These are phyloP conservation scores for Hyphopichia burtonii DNA, from an alignment of 1,139 yeast genomes.

Conservation along the genomic window DNA sequence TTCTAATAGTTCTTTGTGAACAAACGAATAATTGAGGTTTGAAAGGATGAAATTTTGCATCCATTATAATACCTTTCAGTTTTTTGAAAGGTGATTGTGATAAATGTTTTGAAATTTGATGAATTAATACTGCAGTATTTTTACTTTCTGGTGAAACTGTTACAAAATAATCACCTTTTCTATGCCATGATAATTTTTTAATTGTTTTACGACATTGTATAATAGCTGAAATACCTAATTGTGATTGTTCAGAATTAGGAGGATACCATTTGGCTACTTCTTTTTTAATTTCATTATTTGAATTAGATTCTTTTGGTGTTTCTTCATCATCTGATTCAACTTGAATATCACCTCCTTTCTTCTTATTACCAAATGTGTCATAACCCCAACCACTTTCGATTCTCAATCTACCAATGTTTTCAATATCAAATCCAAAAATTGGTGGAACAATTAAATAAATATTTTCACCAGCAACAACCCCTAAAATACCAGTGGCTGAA, in stretches of 20 bases:
- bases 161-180: slow-evolving; percentile 95
- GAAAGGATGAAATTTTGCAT: slow-evolving; percentile 95
- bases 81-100: slow-evolving; percentile 97
- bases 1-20: slow-evolving; percentile 86
- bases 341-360: slow-evolving; percentile 42
- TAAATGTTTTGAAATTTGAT: slow-evolving; percentile 89
- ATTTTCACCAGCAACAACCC: slow-evolving; percentile 81
- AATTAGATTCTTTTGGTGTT: slow-evolving; percentile 22
- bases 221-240: slow-evolving; percentile 67
- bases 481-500: slow-evolving; percentile 66
- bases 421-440: slow-evolving; percentile 82
- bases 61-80: slow-evolving; percentile 91
- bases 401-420: slow-evolving; percentile 73
- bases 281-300: slow-evolving; percentile 37
- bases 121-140: slow-evolving; percentile 86
- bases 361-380: slow-evolving; percentile 67
- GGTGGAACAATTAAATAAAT: slow-evolving; percentile 85
- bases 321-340: slow-evolving; percentile 32
- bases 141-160: slow-evolving; percentile 90
- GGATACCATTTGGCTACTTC: slow-evolving; percentile 82
- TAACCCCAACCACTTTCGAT: slow-evolving; percentile 93
- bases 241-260: slow-evolving; percentile 63
- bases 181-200: slow-evolving; percentile 90
- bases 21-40: slow-evolving; percentile 93
- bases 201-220: slow-evolving; percentile 72